Evolutionary conservation across 495 filamentous ascomycete genomes (phyloP).

Genomic region (Pseudomonodictys pantanalensis): DNA sequence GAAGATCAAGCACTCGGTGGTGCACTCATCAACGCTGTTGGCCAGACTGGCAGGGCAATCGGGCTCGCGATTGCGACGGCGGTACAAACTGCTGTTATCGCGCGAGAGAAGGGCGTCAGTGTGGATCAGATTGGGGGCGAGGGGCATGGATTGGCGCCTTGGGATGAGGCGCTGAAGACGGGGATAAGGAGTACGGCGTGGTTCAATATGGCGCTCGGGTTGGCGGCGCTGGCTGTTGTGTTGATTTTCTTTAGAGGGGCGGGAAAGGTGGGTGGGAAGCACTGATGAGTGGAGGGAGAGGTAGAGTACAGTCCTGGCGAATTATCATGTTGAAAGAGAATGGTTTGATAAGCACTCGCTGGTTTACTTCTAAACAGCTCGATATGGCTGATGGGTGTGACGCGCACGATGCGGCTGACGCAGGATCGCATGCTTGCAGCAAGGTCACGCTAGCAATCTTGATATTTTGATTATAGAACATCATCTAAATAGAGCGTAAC

Average conservation of each 20-base stretch:
- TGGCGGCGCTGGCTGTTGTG: constrained; percentile 27
- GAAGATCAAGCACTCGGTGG: constrained; percentile 61
- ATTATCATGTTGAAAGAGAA: too few species aligned
- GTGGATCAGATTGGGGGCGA: constrained; percentile 44
- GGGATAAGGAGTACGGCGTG: constrained; percentile 55
- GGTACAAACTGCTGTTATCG: constrained; percentile 53
- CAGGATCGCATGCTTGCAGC: too few species aligned
- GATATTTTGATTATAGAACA: too few species aligned
- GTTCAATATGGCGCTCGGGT: constrained; percentile 48
- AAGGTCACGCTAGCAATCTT: too few species aligned
- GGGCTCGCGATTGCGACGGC: constrained; percentile 58
- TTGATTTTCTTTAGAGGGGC: constrained; percentile 34
- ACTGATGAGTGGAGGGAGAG: constrained; percentile 11
- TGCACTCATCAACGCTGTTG: constrained; percentile 59
- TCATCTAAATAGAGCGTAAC: too few species aligned
- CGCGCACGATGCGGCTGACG: too few species aligned
- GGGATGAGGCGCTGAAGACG: constrained; percentile 44
- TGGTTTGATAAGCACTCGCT: too few species aligned
- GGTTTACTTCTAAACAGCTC: too few species aligned
- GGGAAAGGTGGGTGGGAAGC: constrained; percentile 34
- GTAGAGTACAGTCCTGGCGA: too few species aligned
- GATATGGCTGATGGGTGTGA: too few species aligned
- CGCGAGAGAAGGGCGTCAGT: constrained; percentile 38
- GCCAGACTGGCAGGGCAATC: constrained; percentile 56
- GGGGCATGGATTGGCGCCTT: constrained; percentile 22